A percentile compares a stretch with the other conserved stretches of the same genome.
phyloP scores from a whole-genome alignment of 768 basidiomycete species.

The Cystobasidium onofrii region DNA sequence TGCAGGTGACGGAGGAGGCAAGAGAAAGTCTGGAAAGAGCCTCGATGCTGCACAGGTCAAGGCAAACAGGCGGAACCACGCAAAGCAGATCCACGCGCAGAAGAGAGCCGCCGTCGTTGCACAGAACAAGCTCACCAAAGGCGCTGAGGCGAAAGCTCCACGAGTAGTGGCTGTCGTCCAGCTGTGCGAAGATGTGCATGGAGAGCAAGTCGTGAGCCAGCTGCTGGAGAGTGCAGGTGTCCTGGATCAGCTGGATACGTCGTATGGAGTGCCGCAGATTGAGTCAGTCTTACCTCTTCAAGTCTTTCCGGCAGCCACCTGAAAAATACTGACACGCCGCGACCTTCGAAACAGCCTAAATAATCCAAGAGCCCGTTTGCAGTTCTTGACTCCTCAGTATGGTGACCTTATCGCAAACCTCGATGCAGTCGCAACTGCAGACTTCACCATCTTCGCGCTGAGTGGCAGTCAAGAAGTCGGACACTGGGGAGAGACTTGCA shows the following conservation, averaged over 20 bases:
- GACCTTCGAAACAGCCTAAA: constrained; percentile 47
- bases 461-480: constrained; percentile 77
- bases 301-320: neutral
- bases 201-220: neutral
- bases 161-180: constrained; percentile 82
- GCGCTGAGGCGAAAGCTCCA: constrained; percentile 60
- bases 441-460: constrained; percentile 62
- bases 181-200: constrained; percentile 48
- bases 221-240: neutral
- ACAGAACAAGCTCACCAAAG: constrained; percentile 64
- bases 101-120: constrained; percentile 64
- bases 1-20: constrained; percentile 32
- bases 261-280: neutral
- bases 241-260: neutral
- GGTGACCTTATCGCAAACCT: constrained; percentile 32
- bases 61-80: constrained; percentile 69
- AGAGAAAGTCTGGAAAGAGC: constrained; percentile 39
- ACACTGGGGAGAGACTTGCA: constrained; percentile 71
- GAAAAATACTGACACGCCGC: neutral
- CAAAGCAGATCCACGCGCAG: constrained; percentile 68
- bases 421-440: constrained; percentile 32
- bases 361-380: constrained; percentile 54
- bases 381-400: constrained; percentile 63
- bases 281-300: constrained; percentile 18
- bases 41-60: constrained; percentile 57